phyloP scores from a whole-genome alignment of 2,329 filamentous ascomycete genomes.

The Plenodomus tracheiphilus region DNA sequence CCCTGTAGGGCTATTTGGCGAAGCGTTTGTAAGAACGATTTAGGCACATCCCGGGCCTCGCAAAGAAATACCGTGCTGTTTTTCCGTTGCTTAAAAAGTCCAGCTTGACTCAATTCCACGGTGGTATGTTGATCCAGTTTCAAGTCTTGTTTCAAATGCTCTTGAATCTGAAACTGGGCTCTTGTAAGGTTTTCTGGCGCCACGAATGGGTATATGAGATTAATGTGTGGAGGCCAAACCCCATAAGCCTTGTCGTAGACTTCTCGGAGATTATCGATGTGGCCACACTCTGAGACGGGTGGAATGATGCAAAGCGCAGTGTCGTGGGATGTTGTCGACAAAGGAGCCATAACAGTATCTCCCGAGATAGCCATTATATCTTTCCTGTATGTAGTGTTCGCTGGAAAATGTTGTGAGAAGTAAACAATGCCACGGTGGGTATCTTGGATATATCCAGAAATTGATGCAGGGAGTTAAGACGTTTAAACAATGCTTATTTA shows the following conservation, averaged over 20 bases:
- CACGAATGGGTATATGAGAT: slow-evolving; percentile 69
- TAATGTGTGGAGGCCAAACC: slow-evolving; percentile 69
- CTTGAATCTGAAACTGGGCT: slow-evolving; percentile 49
- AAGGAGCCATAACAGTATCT: background rate
- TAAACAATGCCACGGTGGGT: background rate
- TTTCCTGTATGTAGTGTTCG: background rate
- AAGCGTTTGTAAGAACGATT: slow-evolving; percentile 17
- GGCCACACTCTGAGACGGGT: slow-evolving; percentile 52
- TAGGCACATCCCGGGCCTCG: slow-evolving; percentile 7
- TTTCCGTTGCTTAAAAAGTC: slow-evolving; percentile 55
- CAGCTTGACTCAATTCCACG: slow-evolving; percentile 46
- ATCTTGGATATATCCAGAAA: too few species aligned
- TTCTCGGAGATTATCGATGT: slow-evolving; percentile 60
- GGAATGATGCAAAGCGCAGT: slow-evolving; percentile 66
- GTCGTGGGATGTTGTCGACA: slow-evolving; percentile 51
- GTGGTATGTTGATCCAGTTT: background rate
- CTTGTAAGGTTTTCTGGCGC: slow-evolving; percentile 49
- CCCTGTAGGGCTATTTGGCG: slow-evolving; percentile 24
- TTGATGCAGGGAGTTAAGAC: too few species aligned
- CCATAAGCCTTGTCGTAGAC: slow-evolving; percentile 64
- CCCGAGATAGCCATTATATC: background rate
- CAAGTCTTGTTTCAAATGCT: slow-evolving; percentile 30
- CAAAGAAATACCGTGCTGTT: slow-evolving; percentile 50
- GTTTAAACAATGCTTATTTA: too few species aligned
- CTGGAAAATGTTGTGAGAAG: background rate